Evolutionary conservation across 2,329 filamentous ascomycete genomes (phyloP), one percentile per base, ranked within the genome.

Genomic region (Claviceps purpurea): DNA sequence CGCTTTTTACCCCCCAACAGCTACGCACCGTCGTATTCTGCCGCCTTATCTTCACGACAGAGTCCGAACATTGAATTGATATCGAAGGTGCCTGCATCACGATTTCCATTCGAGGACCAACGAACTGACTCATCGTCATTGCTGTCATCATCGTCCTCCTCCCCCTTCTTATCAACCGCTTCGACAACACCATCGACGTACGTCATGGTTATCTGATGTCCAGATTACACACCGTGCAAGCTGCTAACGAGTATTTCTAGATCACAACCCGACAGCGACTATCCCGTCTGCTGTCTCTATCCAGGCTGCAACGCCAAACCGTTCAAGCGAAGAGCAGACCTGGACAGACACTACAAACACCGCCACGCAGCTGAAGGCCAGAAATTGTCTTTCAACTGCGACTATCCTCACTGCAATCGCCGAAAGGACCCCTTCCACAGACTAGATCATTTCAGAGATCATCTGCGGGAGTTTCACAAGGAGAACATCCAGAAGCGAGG

Each of bases 381-480:
- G 47, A 75, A 73, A 56, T 65, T 69, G 13, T 62, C 66, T 18
- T 76, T 68, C 58, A 63, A 60, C 20, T 81, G 78, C 62, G 77
- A 80, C 67, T 79, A 78, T 58, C 61, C 65, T 18, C 67, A 62
- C 50, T 80, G 78, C 60, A 54, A 61, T 24, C 72, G 78, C 7
- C 64, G 63, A 30, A 60, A 61, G 5, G 64, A 70, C 2, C 72
- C 76, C 2, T 80, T 81, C 58, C 68, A 69, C 57, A 71, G 78
- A 38, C 70, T 73, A 37, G 78, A 81, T 56, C 78, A 81, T 63
- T 78, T 72, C 60, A 70, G 77, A 40, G 76, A 79, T 53, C 78
- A 81, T 60, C 69, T 78, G 40, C 71, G 78, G 37, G 71, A 76
- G 46, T 77, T 68, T 55, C 78, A 81, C 67, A 68, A 68, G 51